These are phyloP conservation scores for Acacia pycnantha DNA, from an alignment of 331 rosid genomes.

Conservation along the genomic window DNA sequence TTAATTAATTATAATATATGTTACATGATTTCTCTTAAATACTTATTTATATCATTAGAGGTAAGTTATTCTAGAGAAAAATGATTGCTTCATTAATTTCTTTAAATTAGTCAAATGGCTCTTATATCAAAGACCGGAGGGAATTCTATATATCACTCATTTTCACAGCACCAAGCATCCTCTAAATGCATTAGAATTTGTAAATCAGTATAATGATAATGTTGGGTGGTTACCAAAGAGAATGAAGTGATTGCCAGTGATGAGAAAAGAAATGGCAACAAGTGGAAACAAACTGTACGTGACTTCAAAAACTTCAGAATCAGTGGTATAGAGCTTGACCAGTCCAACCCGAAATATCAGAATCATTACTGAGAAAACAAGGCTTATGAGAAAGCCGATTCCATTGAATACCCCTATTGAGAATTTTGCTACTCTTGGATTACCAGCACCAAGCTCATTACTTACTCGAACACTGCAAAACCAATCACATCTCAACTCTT, in stretches of 20 bases:
- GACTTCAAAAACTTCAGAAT: background rate
- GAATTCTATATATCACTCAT: no score
- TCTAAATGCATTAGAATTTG: no score
- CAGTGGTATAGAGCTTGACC: background rate
- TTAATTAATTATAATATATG: no score
- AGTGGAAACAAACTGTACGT: background rate
- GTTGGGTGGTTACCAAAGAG: slow-evolving; percentile 36
- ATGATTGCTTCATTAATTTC: background rate
- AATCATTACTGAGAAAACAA: background rate
- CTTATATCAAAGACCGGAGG: no score
- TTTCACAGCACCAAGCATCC: no score
- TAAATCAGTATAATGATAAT: no score
- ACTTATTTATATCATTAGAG: no score
- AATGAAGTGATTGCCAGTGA: slow-evolving; percentile 51
- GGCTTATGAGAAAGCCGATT: background rate
- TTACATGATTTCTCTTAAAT: no score
- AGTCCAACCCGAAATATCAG: background rate
- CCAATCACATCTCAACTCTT: background rate
- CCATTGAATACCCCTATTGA: background rate
- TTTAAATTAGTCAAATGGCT: no score
- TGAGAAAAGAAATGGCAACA: slow-evolving; percentile 31
- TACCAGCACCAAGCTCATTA: background rate
- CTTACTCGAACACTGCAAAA: background rate
- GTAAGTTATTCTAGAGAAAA: no score
- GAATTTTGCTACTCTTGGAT: background rate